Evolutionary conservation across 495 filamentous ascomycete genomes (phyloP), one percentile per base, ranked within the genome.

Genomic region (Lasiosphaeria ovina): DNA sequence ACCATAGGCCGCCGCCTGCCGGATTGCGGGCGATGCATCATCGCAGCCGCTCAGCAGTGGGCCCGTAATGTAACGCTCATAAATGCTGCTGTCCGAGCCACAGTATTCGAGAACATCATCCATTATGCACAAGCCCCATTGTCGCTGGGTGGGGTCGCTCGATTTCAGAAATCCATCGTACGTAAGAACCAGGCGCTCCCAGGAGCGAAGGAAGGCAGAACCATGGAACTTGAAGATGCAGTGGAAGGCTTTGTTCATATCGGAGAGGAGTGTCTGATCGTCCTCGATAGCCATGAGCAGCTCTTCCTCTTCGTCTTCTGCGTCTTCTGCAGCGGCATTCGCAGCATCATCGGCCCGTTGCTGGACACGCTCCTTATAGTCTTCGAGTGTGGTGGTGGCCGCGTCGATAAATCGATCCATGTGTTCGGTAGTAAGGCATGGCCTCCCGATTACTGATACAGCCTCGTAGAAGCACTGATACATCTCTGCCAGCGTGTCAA

Each of bases 241-340:
- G 74, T 99, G 95, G 84, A 96, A 99, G 0, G 95, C 92, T 79
- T 99, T 99, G 86, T 98, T 99, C 95, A 99, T 99, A 69, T 99
- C 95, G 8, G 93, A 96, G 51, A 99, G 85, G 24, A 99, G 79
- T 33, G 91, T 93, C 72, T 98, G 94, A 70, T 99, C 95, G 65
- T 99, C 95, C 74, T 99, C 95, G 38, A 99, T 90, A 6, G 95
- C 95, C 66, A 94, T 89, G 5, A 93, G 73, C 52, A 87, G 84
- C 35, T 93, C 90, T 64, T 93, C 90, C 4, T 81, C 80, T 56
- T 93, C 88, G 64, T 96, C 92, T 56, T 92, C 89, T 50, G 85
- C 91, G 45, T 62, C 60, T n/a, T 58, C 83, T 12, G 86, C 81
- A 3, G 74, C 78, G 4, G 88, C 87, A 34, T 80, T 86, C 58